Evolutionary conservation across 2,329 filamentous ascomycete species (phyloP), one percentile per base, ranked within the genome.

Genomic region (Cordyceps javanica): DNA sequence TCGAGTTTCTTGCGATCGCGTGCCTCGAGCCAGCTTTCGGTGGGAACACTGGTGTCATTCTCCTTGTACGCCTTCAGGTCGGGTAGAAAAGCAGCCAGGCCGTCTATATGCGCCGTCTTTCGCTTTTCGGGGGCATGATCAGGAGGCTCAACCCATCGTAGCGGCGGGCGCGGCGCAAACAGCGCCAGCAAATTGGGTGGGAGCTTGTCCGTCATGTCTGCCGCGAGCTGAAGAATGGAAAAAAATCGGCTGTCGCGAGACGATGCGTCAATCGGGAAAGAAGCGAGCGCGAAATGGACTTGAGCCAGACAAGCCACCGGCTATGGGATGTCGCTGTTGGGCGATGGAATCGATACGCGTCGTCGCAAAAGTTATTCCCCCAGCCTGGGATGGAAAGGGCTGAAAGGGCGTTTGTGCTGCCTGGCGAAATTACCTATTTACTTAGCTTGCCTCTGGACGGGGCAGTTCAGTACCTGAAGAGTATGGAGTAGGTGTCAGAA

Each of bases 131-230:
- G 88, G 61, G 92, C 84, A 71, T 89, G 81, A 74, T 97, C 93
- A 65, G 82, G 80, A 7, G 91, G 90, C 60, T 89, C 88, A 60
- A 96, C 85, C 82, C 90, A 97, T 73, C 91, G 89, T 70, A 97
- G 78, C 60, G 93, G 89, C 66, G 94, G 94, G 60, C 94, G 90
- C 70, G 94, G 90, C 75, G 93, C 90, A 77, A 99, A 99, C 65
- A 97, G 90, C 74, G 90, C 89, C 67, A 97, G 82, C 60, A 97
- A 83, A 71, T 96, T 93, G 57, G 89, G 90, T 59, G 94, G 93
- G 21, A 99, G 88, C 75, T 95, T 94, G 81, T 97, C 93, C 52
- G 94, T 97, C 94, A 97, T 99, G 61, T 66, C 77, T 30, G 49
- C 25, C 23, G 36, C 25, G 41, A 55, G 38, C 36, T 11, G 11